Percentiles rank a stretch among this genome's conserved stretches.
phyloP scores from a whole-genome alignment of 1,284 basidiomycete genomes.

The Tilletia indica region DNA sequence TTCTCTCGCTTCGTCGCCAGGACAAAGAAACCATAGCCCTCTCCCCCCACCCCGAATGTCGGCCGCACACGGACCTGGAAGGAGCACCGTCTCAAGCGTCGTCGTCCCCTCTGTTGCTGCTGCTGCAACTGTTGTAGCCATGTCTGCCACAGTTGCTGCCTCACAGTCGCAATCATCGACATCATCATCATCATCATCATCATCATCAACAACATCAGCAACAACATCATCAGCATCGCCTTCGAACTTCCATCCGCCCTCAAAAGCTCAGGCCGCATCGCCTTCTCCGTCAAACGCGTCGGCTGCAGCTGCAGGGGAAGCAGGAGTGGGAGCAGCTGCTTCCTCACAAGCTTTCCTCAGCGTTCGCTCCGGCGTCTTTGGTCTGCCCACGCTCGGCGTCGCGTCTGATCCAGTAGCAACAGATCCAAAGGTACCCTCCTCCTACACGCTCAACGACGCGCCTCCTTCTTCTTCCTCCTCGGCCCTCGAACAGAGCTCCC shows the following conservation, averaged over 20 bases:
- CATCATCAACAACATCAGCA: neutral
- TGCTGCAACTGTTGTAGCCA: neutral
- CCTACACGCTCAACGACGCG: neutral
- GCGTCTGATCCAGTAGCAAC: slow-evolving; percentile 15
- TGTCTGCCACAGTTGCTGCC: neutral
- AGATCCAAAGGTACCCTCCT: slow-evolving; percentile 31
- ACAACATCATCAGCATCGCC: neutral
- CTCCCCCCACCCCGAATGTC: slow-evolving; percentile 8
- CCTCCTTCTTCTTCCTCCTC: neutral
- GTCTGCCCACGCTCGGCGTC: slow-evolving; percentile 2
- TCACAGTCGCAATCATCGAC: slow-evolving; percentile 1
- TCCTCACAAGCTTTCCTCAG: neutral
- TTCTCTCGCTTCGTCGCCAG: too few relatives aligned
- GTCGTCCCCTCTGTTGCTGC: slow-evolving; percentile 13
- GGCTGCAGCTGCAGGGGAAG: too few relatives aligned
- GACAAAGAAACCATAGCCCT: too few relatives aligned
- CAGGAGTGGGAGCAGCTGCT: neutral
- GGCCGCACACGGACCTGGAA: slow-evolving; percentile 12
- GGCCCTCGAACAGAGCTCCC: neutral
- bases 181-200: neutral
- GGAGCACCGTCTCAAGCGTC: slow-evolving; percentile 18
- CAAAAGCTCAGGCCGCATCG: too few relatives aligned
- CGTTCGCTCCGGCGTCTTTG: slow-evolving; percentile 13
- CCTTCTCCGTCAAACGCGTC: too few relatives aligned
- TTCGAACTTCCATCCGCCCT: too few relatives aligned